Percentiles rank a stretch among this genome's conserved stretches.
Evolutionary conservation across 495 filamentous ascomycete genomes (phyloP).

Genomic region (Neurospora sp.): DNA sequence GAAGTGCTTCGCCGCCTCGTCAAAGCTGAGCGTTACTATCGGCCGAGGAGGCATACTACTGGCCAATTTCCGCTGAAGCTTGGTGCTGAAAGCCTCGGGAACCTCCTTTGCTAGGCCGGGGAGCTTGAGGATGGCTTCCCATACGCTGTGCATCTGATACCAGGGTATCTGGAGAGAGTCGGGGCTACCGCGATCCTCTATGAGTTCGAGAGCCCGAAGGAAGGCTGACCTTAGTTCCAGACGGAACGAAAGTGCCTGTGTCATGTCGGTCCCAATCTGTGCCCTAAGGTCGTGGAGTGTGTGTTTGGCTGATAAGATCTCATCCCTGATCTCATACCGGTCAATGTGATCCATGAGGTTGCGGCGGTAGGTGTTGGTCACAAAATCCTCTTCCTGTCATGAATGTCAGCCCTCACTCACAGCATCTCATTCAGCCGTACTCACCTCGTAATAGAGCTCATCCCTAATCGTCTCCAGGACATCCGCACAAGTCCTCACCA

Average conservation of each 20-base stretch:
- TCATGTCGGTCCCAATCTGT: constrained; percentile 40
- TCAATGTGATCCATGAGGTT: constrained; percentile 58
- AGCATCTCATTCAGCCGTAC: constrained; percentile 1
- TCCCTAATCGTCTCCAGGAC: constrained; percentile 63
- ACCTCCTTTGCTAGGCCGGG: constrained; percentile 54
- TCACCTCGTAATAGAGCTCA: constrained; percentile 83
- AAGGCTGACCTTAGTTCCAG: constrained; percentile 56
- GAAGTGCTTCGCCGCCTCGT: constrained; percentile 61
- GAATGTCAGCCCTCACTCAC: constrained; percentile 16
- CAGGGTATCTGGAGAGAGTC: constrained; percentile 37
- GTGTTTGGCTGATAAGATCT: constrained; percentile 49
- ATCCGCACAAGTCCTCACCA: constrained; percentile 74
- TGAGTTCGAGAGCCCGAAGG: constrained; percentile 40
- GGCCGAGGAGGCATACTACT: constrained; percentile 89
- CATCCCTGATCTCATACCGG: constrained; percentile 41
- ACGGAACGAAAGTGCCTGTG: constrained; percentile 50
- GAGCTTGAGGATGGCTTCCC: constrained; percentile 45
- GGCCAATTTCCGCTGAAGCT: constrained; percentile 79
- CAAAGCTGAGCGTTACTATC: constrained; percentile 65
- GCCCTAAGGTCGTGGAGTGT: constrained; percentile 40
- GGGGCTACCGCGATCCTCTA: constrained; percentile 27
- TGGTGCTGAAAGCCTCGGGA: constrained; percentile 73
- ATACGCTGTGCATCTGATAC: constrained; percentile 33
- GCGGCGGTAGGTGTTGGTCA: constrained; percentile 78
- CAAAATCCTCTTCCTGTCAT: constrained; percentile 85